These are phyloP conservation scores for Aspergillus quadricinctus DNA, from an alignment of 2,329 filamentous ascomycete genomes.

Conservation along the genomic window DNA sequence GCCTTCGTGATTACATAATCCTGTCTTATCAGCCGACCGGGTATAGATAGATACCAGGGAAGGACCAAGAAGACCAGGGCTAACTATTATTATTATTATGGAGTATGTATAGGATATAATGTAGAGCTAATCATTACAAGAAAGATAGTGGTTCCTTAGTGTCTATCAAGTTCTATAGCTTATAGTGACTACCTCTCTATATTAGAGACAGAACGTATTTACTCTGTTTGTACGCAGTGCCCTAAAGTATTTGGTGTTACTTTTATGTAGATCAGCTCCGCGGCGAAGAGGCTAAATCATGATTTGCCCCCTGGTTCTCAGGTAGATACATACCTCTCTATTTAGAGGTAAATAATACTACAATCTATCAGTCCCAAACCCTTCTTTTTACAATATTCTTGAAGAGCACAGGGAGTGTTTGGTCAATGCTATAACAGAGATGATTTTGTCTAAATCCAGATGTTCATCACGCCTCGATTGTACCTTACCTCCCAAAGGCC, in stretches of 20 bases:
- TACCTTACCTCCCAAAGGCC: constrained; percentile 39
- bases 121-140: too few species aligned
- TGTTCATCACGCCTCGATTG: constrained; percentile 42
- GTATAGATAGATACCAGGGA: background rate
- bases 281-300: background rate
- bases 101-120: too few species aligned
- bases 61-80: background rate
- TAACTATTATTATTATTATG: too few species aligned
- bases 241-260: too few species aligned
- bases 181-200: too few species aligned
- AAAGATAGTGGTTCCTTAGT: too few species aligned
- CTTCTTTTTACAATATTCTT: background rate
- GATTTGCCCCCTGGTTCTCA: background rate
- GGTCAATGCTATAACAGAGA: constrained; percentile 17
- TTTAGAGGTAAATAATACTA: background rate
- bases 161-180: too few species aligned
- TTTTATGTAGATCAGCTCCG: background rate
- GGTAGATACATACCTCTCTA: too few species aligned
- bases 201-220: too few species aligned
- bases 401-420: background rate
- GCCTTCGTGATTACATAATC: background rate
- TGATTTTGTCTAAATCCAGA: constrained; percentile 22
- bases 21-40: background rate
- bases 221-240: background rate
- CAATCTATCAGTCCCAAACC: background rate